These are phyloP conservation scores for Tricholomella constricta DNA, from an alignment of 768 basidiomycete species.

Conservation along the genomic window DNA sequence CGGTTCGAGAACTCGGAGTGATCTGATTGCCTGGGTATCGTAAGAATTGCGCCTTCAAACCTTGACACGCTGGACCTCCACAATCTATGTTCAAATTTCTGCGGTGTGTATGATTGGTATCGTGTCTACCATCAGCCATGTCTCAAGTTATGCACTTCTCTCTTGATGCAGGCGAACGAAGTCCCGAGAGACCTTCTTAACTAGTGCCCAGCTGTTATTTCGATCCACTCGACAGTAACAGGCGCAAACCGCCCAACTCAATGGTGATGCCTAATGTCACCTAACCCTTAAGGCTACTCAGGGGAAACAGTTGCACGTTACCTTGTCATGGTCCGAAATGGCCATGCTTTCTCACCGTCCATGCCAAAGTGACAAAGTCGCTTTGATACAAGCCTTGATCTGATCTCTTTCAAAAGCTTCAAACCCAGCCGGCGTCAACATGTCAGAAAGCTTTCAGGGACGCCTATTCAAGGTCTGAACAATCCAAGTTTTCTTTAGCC, in stretches of 20 bases:
- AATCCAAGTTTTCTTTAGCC: conserved; percentile 24
- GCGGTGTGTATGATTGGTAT: background rate
- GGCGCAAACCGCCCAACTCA: background rate
- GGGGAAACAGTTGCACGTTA: background rate
- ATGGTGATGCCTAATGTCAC: background rate
- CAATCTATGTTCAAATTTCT: background rate
- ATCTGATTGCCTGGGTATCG: conserved; percentile 6
- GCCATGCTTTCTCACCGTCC: conserved; percentile 10
- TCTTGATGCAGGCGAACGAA: background rate
- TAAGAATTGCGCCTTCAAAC: no score
- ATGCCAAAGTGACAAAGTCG: conserved; percentile 9
- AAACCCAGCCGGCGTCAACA: conserved; percentile 14
- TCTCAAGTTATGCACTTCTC: background rate
- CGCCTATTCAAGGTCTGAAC: conserved; percentile 18
- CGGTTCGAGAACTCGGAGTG: conserved; percentile 15
- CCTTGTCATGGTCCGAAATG: background rate
- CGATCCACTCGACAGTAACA: background rate
- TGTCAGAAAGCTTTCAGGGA: conserved; percentile 38
- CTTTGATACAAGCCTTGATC: conserved; percentile 14
- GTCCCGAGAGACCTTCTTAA: background rate
- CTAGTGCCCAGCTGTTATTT: background rate
- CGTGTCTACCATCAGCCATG: background rate
- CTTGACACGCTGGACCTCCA: background rate
- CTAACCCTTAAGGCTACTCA: background rate
- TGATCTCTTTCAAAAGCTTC: conserved; percentile 10